A percentile compares a stretch with the other conserved stretches of the same genome.
phyloP scores from a whole-genome alignment of 2,329 filamentous ascomycete species.

The Trichoderma pleuroti region DNA sequence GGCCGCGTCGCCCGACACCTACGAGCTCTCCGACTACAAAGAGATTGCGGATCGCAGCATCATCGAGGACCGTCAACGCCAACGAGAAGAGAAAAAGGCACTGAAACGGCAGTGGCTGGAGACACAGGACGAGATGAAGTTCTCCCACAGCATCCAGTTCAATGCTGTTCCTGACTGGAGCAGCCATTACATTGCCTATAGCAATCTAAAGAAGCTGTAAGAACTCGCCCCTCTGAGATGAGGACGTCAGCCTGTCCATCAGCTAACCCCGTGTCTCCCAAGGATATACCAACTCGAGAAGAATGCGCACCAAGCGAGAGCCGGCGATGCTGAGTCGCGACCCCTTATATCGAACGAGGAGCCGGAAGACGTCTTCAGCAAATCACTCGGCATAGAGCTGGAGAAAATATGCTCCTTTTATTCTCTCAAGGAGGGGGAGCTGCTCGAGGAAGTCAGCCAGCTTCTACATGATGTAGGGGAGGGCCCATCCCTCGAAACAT shows the following conservation, averaged over 20 bases:
- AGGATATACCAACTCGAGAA: slow-evolving; percentile 97
- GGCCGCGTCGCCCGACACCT: slow-evolving; percentile 24
- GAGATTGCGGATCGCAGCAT: slow-evolving; percentile 31
- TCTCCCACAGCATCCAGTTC: slow-evolving; percentile 98
- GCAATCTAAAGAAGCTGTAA: slow-evolving; percentile 96
- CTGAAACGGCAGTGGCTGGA: slow-evolving; percentile 69
- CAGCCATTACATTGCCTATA: slow-evolving; percentile 96
- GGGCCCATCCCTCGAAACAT: slow-evolving; percentile 46
- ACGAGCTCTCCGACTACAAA: slow-evolving; percentile 43
- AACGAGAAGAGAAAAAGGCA: slow-evolving; percentile 45
- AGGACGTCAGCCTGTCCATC: background rate
- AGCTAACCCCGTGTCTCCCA: background rate
- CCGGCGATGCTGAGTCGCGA: slow-evolving; percentile 74
- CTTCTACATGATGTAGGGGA: slow-evolving; percentile 69
- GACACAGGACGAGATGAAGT: slow-evolving; percentile 90
- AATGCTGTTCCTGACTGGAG: slow-evolving; percentile 99
- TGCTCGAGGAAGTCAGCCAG: slow-evolving; percentile 74
- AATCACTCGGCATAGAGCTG: slow-evolving; percentile 79
- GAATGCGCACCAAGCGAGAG: slow-evolving; percentile 61
- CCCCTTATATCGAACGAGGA: slow-evolving; percentile 73
- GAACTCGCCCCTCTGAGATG: slow-evolving; percentile 28
- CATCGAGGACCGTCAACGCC: slow-evolving; percentile 32
- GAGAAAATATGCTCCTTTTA: slow-evolving; percentile 95
- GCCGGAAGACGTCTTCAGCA: slow-evolving; percentile 76
- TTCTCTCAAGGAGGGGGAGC: slow-evolving; percentile 80